phyloP scores from a whole-genome alignment of 2,329 filamentous ascomycete genomes.

The Aspergillus quadricinctus region DNA sequence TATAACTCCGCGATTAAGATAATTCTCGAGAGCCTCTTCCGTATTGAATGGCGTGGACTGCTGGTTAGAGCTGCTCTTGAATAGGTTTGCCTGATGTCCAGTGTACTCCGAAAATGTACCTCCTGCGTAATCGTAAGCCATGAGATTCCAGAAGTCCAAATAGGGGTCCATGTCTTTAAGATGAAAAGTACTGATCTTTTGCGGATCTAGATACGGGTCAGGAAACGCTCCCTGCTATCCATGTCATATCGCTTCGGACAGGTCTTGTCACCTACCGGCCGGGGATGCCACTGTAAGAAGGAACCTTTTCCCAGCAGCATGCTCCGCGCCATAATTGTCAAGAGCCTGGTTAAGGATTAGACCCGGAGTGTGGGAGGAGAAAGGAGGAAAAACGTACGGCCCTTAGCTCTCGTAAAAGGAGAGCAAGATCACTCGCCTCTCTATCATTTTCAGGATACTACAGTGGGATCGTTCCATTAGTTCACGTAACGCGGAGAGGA shows the following conservation, averaged over 20 bases:
- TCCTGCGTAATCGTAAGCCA: slow-evolving; percentile 85
- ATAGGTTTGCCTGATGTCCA: slow-evolving; percentile 79
- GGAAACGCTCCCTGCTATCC: too few species aligned
- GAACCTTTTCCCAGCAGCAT: too few species aligned
- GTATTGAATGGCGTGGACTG: slow-evolving; percentile 73
- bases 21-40: slow-evolving; percentile 64
- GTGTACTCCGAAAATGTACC: slow-evolving; percentile 64
- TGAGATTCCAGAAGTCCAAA: slow-evolving; percentile 54
- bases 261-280: too few species aligned
- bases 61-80: slow-evolving; percentile 54
- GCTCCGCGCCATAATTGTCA: too few species aligned
- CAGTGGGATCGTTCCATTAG: too few species aligned
- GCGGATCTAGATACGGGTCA: neutral
- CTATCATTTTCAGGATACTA: too few species aligned
- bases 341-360: neutral
- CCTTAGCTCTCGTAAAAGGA: too few species aligned
- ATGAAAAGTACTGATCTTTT: slow-evolving; percentile 22
- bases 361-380: slow-evolving; percentile 37
- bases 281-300: too few species aligned
- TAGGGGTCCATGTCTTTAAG: slow-evolving; percentile 44
- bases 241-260: too few species aligned
- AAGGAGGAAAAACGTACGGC: slow-evolving; percentile 9
- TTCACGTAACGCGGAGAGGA: too few species aligned
- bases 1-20: slow-evolving; percentile 60
- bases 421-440: too few species aligned